Conservation (phyloP, 345 rosid genomes). For the Heritiera fomes region DNA sequence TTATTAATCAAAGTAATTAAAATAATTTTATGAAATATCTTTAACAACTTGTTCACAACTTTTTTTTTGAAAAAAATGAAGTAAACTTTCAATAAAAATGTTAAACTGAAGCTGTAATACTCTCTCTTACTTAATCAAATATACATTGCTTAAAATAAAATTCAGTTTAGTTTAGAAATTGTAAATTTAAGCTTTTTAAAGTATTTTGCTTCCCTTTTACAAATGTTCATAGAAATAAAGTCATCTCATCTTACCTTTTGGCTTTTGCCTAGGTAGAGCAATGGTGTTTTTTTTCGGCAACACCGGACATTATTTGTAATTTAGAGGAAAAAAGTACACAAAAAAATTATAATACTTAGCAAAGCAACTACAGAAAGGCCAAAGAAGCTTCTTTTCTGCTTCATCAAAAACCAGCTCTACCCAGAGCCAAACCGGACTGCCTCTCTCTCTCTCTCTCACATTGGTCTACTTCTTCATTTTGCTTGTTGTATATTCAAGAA, state of each 20-base stretch:
- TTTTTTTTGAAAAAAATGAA: background rate
- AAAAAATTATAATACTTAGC: background rate
- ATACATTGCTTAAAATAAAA: no score
- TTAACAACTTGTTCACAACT: background rate
- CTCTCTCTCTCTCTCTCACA: background rate
- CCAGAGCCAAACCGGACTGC: background rate
- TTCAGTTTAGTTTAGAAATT: no score
- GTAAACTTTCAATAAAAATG: background rate
- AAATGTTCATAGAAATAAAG: background rate
- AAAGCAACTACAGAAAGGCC: constrained; percentile 42
- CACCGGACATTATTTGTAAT: background rate
- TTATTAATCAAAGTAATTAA: constrained; percentile 2
- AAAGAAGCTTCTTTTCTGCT: constrained; percentile 51
- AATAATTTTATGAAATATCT: background rate
- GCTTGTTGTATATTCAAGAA: background rate
- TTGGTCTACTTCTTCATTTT: background rate
- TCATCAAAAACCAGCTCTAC: constrained; percentile 33
- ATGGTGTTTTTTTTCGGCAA: background rate
- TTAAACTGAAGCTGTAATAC: background rate
- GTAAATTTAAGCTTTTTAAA: no score
- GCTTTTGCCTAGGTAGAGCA: background rate
- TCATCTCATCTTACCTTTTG: no score
- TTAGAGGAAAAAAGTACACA: background rate
- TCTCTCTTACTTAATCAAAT: no score
- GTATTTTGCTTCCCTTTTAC: no score